A percentile compares a stretch with the other conserved stretches of the same genome.
phyloP scores from a whole-genome alignment of 352 stramenopile species.

The Pythium grandisporangium region DNA sequence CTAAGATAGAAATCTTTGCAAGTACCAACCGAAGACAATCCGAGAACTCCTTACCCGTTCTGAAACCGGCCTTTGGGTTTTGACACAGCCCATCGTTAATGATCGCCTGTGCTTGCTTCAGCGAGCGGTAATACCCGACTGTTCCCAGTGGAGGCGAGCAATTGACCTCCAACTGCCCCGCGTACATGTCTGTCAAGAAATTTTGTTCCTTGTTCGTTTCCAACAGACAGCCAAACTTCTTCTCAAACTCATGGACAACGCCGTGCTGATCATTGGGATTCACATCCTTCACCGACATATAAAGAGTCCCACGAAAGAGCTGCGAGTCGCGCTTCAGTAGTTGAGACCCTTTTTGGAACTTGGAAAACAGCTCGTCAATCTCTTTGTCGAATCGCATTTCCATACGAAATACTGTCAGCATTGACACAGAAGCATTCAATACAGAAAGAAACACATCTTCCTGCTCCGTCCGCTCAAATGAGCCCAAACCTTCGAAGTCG shows the following conservation, averaged over 20 bases:
- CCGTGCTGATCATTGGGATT: constrained; percentile 51
- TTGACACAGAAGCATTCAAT: constrained; percentile 57
- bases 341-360: constrained; percentile 58
- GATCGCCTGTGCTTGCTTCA: constrained; percentile 25
- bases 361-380: constrained; percentile 51
- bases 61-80: constrained; percentile 19
- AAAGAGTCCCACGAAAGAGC: constrained; percentile 50
- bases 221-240: constrained; percentile 37
- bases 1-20: constrained; percentile 67
- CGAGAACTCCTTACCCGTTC: constrained; percentile 37
- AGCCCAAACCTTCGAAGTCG: constrained; percentile 70
- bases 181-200: constrained; percentile 62
- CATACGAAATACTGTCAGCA: constrained; percentile 68
- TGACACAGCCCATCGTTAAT: constrained; percentile 21
- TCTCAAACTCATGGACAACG: constrained; percentile 37
- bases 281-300: constrained; percentile 70
- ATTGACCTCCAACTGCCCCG: constrained; percentile 41
- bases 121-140: constrained; percentile 48
- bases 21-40: constrained; percentile 64
- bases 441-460: constrained; percentile 72
- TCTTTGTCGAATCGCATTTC: constrained; percentile 77
- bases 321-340: constrained; percentile 51
- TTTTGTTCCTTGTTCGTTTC: constrained; percentile 41
- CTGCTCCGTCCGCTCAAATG: constrained; percentile 64
- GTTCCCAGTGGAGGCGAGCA: constrained; percentile 64